Conservation (phyloP, 441 rosid species). For the Arabidopsis hybrid region DNA sequence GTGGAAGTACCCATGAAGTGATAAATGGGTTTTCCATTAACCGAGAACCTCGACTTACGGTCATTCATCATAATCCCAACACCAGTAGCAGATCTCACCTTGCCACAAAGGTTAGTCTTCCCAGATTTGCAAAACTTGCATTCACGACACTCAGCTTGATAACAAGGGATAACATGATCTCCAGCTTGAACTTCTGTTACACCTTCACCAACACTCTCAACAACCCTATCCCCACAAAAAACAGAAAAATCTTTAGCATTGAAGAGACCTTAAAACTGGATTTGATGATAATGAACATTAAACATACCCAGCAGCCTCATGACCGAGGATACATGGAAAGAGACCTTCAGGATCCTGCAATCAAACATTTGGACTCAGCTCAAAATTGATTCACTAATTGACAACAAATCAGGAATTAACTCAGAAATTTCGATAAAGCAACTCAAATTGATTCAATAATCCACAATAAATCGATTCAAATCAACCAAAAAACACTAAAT, state of each 20-base stretch:
- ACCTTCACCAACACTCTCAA: conserved; percentile 98
- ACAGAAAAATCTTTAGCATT: background rate
- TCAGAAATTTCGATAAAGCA: background rate
- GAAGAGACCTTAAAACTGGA: background rate
- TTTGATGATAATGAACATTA: conserved; percentile 33
- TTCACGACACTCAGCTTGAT: conserved; percentile 96
- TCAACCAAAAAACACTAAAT: background rate
- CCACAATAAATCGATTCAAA: background rate
- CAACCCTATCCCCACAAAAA: conserved; percentile 59
- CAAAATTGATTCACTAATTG: background rate
- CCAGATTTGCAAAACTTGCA: conserved; percentile 98
- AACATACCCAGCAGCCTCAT: conserved; percentile 94
- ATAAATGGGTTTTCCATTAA: conserved; percentile 83
- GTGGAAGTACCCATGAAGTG: conserved; percentile 99
- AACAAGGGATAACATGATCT: conserved; percentile 96
- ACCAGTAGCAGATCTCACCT: conserved; percentile 91
- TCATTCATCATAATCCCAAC: conserved; percentile 96
- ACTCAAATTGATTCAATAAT: background rate
- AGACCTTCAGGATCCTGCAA: conserved; percentile 95
- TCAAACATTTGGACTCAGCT: conserved; percentile 7
- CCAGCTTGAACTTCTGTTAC: conserved; percentile 92
- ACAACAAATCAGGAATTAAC: background rate
- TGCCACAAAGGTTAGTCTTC: conserved; percentile 95
- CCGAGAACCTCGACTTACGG: conserved; percentile 79
- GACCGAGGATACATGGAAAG: conserved; percentile 97